Percentiles rank a stretch among this genome's conserved stretches.
Evolutionary conservation across 176 grass and related monocot genomes (phyloP).

Genomic region (Stipa capillata): DNA sequence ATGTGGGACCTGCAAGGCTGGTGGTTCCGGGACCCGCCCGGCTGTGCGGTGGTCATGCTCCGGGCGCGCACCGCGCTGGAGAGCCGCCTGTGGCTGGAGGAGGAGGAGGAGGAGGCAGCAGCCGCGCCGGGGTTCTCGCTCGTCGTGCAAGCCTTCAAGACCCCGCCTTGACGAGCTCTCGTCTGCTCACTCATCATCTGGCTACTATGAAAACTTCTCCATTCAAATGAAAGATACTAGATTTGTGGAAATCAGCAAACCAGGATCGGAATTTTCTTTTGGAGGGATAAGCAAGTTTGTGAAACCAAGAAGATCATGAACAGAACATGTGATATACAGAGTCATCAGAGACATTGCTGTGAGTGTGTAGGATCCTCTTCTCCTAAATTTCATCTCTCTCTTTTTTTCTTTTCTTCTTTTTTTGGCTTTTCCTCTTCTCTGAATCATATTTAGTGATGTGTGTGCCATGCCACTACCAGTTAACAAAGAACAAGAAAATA

Average conservation of each 20-base stretch:
- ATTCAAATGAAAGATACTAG: neutral
- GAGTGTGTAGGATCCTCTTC: neutral
- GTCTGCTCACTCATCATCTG: neutral
- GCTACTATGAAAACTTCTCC: neutral
- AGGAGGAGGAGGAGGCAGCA: slow-evolving; percentile 60
- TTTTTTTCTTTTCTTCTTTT: no score
- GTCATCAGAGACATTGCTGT: neutral
- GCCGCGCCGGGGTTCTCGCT: slow-evolving; percentile 58
- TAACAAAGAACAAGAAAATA: neutral
- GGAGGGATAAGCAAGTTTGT: neutral
- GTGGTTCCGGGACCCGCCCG: slow-evolving; percentile 48
- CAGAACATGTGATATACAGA: neutral
- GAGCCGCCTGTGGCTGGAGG: slow-evolving; percentile 89
- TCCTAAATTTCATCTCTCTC: neutral
- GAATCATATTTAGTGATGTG: neutral
- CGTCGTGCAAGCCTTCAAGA: slow-evolving; percentile 56
- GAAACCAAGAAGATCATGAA: neutral
- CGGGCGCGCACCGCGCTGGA: slow-evolving; percentile 67
- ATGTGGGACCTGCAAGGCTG: slow-evolving; percentile 90
- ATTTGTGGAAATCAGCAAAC: neutral
- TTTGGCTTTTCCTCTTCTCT: neutral
- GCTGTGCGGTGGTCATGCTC: slow-evolving; percentile 73
- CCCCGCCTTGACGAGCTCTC: slow-evolving; percentile 23
- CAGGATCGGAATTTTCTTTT: neutral
- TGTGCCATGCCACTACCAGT: slow-evolving; percentile 26